Evolutionary conservation across 441 rosid genomes (phyloP).

Genomic region (Jatropha multifida): DNA sequence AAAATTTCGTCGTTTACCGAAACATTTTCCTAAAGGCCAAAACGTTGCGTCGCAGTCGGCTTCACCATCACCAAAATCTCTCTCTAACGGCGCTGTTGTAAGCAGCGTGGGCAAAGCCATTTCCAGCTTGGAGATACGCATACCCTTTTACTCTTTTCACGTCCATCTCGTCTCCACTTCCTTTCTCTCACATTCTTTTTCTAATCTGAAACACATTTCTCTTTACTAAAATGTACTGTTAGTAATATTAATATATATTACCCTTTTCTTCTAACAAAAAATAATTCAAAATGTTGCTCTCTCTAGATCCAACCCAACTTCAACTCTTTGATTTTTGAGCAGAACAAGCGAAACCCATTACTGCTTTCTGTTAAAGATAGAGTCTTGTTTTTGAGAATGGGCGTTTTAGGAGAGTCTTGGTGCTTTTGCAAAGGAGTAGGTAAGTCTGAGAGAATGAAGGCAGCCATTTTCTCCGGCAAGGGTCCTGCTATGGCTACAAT

Average conservation of each 20-base stretch:
- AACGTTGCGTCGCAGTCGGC: slow-evolving; percentile 12
- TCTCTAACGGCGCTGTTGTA: background rate
- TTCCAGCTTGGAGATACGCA: slow-evolving; percentile 25
- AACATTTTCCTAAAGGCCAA: slow-evolving; percentile 7
- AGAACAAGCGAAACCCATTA: background rate
- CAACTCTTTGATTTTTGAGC: background rate
- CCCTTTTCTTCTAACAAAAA: background rate
- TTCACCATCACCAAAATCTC: background rate
- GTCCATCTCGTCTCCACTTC: slow-evolving; percentile 33
- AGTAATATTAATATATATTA: background rate
- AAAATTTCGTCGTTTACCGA: background rate
- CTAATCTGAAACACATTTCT: background rate
- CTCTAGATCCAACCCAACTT: slow-evolving; percentile 12
- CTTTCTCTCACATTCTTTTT: background rate
- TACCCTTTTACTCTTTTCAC: slow-evolving; percentile 36
- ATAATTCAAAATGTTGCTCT: slow-evolving; percentile 6
- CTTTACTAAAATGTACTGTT: background rate
- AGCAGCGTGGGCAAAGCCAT: background rate
- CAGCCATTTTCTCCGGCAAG: slow-evolving; percentile 70
- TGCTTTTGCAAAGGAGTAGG: slow-evolving; percentile 94
- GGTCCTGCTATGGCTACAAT: slow-evolving; percentile 66
- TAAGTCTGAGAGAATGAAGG: slow-evolving; percentile 84
- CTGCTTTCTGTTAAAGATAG: background rate
- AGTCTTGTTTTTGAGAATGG: slow-evolving; percentile 39
- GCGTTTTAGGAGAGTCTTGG: slow-evolving; percentile 72